phyloP scores from a whole-genome alignment of 306 rosid genomes.

The Quercus wislizeni region DNA sequence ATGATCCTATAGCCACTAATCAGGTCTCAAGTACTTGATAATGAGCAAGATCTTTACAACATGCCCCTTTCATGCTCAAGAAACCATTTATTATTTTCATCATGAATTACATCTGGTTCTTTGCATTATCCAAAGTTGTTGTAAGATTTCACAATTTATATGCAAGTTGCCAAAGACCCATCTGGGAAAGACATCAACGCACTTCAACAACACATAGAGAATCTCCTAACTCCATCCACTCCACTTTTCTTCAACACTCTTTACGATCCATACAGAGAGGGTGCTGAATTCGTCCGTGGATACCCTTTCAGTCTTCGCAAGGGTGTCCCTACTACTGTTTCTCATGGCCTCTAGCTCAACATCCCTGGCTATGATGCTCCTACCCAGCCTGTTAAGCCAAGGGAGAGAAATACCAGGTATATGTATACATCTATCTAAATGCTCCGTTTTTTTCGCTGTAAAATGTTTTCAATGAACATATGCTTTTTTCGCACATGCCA shows the following conservation, averaged over 20 bases:
- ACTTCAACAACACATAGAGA: slow-evolving; percentile 87
- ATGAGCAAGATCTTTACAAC: background rate
- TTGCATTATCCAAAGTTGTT: background rate
- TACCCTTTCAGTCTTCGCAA: slow-evolving; percentile 84
- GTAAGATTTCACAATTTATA: background rate
- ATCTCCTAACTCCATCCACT: slow-evolving; percentile 65
- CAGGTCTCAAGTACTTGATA: no score
- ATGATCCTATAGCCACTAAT: no score
- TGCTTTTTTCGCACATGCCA: background rate
- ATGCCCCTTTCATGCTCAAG: no score
- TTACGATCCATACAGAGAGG: slow-evolving; percentile 82
- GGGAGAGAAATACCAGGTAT: slow-evolving; percentile 77
- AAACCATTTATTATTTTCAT: no score
- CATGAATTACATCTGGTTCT: background rate
- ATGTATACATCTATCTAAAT: no score
- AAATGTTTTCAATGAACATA: background rate
- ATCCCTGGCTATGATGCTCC: slow-evolving; percentile 92
- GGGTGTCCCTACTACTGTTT: slow-evolving; percentile 71
- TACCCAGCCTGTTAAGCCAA: slow-evolving; percentile 87
- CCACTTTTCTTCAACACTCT: slow-evolving; percentile 85
- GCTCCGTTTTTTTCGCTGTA: no score
- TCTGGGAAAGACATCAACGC: slow-evolving; percentile 78
- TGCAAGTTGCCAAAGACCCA: slow-evolving; percentile 85
- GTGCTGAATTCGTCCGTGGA: slow-evolving; percentile 87
- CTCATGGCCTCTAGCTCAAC: slow-evolving; percentile 95